These are phyloP conservation scores for Monilinia aucupariae DNA, from an alignment of 2,329 filamentous ascomycete species.

Conservation along the genomic window DNA sequence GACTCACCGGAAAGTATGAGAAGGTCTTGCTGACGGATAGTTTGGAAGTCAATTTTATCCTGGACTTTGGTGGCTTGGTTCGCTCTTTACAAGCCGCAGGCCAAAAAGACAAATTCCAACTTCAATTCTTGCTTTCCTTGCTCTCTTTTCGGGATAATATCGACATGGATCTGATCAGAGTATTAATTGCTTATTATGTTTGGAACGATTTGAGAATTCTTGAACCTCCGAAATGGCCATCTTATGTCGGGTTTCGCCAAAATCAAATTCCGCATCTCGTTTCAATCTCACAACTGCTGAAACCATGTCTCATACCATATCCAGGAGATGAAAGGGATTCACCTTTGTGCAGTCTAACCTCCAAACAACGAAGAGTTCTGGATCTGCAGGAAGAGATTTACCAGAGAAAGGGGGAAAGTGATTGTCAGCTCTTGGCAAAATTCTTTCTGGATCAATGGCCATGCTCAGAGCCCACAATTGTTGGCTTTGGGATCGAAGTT, in stretches of 20 bases:
- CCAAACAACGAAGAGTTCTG: slow-evolving; percentile 16
- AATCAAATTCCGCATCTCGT: slow-evolving; percentile 35
- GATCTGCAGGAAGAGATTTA: slow-evolving; percentile 33
- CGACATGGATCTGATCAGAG: slow-evolving; percentile 40
- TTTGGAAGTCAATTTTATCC: slow-evolving; percentile 36
- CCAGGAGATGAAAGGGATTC: slow-evolving; percentile 26
- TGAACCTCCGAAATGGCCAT: slow-evolving; percentile 36
- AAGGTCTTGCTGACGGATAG: slow-evolving; percentile 39
- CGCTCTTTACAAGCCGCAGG: slow-evolving; percentile 34
- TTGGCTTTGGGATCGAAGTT: slow-evolving; percentile 29
- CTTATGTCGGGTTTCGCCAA: slow-evolving; percentile 37
- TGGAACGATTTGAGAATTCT: slow-evolving; percentile 39
- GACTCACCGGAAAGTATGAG: slow-evolving; percentile 34
- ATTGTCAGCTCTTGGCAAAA: slow-evolving; percentile 38
- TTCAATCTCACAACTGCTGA: slow-evolving; percentile 35
- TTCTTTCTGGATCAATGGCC: slow-evolving; percentile 45
- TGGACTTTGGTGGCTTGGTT: slow-evolving; percentile 43
- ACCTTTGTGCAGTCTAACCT: slow-evolving; percentile 8
- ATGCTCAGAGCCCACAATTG: slow-evolving; percentile 34
- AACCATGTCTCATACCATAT: slow-evolving; percentile 33
- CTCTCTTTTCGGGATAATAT: slow-evolving; percentile 40
- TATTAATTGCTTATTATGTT: slow-evolving; percentile 43
- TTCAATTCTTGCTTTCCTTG: slow-evolving; percentile 44
- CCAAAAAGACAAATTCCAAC: slow-evolving; percentile 31
- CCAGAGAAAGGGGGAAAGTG: slow-evolving; percentile 32